A percentile compares a stretch with the other conserved stretches of the same genome.
Evolutionary conservation across 192 early-diverging fungal genomes (phyloP).

Genomic region (Mortierella antarctica): DNA sequence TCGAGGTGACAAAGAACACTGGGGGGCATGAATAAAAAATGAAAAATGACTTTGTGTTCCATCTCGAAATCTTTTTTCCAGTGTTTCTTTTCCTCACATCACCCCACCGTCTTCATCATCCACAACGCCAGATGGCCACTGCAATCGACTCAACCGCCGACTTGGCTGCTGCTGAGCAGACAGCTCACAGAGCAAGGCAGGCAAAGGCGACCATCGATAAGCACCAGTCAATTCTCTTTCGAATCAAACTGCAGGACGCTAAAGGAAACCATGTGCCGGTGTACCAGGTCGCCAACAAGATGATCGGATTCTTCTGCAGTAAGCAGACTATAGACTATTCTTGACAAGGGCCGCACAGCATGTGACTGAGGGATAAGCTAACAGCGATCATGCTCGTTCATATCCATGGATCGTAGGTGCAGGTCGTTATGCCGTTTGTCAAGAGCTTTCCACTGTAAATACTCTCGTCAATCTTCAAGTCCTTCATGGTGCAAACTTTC

Average conservation of each 20-base stretch:
- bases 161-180: neutral
- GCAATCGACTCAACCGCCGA: constrained; percentile 4
- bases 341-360: neutral
- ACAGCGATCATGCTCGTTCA: neutral
- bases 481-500: no score
- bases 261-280: constrained; percentile 38
- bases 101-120: neutral
- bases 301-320: constrained; percentile 45
- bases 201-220: constrained; percentile 45
- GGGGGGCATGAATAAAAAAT: neutral
- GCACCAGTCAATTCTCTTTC: constrained; percentile 40
- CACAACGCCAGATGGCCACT: constrained; percentile 6
- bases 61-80: constrained; percentile 1
- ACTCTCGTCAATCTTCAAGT: no score
- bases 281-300: constrained; percentile 47
- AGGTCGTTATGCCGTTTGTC: constrained; percentile 36
- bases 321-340: neutral
- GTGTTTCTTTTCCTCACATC: neutral
- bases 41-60: neutral
- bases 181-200: neutral
- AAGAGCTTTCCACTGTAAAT: constrained; percentile 30
- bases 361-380: neutral
- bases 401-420: constrained; percentile 3
- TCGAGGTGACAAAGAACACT: no score
- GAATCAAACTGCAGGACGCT: constrained; percentile 44